These are phyloP conservation scores for Escovopsis sp. DNA, from an alignment of 2,329 filamentous ascomycete species.

Conservation along the genomic window DNA sequence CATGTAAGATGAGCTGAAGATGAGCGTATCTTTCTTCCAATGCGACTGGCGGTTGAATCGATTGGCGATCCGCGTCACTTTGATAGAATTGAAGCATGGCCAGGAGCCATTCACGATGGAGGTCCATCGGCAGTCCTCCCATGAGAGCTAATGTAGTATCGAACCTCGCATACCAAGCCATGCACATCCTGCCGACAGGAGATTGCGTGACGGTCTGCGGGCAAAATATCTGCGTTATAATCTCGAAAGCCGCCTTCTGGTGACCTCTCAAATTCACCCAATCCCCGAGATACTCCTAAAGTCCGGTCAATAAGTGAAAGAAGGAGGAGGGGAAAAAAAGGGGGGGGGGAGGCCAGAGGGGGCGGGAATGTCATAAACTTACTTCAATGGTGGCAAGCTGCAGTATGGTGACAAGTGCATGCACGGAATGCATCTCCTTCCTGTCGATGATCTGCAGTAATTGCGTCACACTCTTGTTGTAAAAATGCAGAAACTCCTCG, in stretches of 20 bases:
- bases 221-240: constrained; percentile 64
- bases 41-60: constrained; percentile 48
- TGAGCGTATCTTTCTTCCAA: constrained; percentile 52
- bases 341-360: neutral
- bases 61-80: constrained; percentile 41
- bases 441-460: constrained; percentile 58
- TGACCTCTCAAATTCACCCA: constrained; percentile 91
- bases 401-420: constrained; percentile 72
- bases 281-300: constrained; percentile 82
- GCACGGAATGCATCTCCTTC: constrained; percentile 54
- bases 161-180: constrained; percentile 84
- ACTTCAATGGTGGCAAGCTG: constrained; percentile 92
- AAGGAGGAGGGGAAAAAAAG: too few species aligned
- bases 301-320: neutral
- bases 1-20: constrained; percentile 59
- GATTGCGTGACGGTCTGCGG: constrained; percentile 61
- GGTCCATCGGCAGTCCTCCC: constrained; percentile 58
- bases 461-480: constrained; percentile 72
- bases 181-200: constrained; percentile 54
- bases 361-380: constrained; percentile 14
- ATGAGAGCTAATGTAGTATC: constrained; percentile 75
- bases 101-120: constrained; percentile 68
- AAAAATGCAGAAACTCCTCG: constrained; percentile 72
- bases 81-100: constrained; percentile 48
- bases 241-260: constrained; percentile 74